Percentiles rank a stretch among this genome's conserved stretches.
These are phyloP conservation scores for Dryadomyces quercus-mongolicae DNA, from an alignment of 2,329 filamentous ascomycete species.

Conservation along the genomic window DNA sequence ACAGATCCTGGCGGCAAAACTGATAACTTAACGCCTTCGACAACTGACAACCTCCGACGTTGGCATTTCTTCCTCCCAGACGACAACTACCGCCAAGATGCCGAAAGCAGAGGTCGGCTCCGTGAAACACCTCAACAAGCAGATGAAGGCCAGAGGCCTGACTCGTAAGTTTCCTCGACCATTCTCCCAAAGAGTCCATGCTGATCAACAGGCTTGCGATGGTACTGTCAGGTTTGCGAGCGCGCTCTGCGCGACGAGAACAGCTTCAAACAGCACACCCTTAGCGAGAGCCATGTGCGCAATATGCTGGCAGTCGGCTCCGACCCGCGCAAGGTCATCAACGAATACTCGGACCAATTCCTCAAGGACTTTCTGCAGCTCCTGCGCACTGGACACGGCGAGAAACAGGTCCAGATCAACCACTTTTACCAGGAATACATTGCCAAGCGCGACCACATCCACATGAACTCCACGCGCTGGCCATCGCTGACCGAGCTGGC, in stretches of 20 bases:
- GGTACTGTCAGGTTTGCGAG: conserved; percentile 81
- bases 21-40: no score
- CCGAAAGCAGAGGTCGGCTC: conserved; percentile 84
- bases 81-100: conserved; percentile 44
- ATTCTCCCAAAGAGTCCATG: background rate
- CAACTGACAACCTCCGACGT: no score
- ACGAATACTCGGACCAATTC: conserved; percentile 69
- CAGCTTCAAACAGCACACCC: conserved; percentile 80
- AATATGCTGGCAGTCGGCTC: conserved; percentile 81
- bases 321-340: conserved; percentile 72
- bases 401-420: conserved; percentile 82
- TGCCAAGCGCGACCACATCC: conserved; percentile 63
- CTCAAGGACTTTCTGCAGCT: conserved; percentile 67
- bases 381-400: conserved; percentile 73
- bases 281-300: conserved; percentile 78
- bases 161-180: conserved; percentile 9
- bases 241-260: conserved; percentile 69
- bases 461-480: conserved; percentile 93
- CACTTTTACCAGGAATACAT: conserved; percentile 96
- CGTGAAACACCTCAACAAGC: conserved; percentile 82
- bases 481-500: conserved; percentile 79
- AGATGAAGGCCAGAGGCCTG: conserved; percentile 67
- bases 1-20: background rate
- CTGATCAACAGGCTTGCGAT: conserved; percentile 55
- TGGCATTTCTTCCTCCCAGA: no score